Evolutionary conservation across 352 stramenopile genomes (phyloP).

Genomic region (Pythium pyrilobum): DNA sequence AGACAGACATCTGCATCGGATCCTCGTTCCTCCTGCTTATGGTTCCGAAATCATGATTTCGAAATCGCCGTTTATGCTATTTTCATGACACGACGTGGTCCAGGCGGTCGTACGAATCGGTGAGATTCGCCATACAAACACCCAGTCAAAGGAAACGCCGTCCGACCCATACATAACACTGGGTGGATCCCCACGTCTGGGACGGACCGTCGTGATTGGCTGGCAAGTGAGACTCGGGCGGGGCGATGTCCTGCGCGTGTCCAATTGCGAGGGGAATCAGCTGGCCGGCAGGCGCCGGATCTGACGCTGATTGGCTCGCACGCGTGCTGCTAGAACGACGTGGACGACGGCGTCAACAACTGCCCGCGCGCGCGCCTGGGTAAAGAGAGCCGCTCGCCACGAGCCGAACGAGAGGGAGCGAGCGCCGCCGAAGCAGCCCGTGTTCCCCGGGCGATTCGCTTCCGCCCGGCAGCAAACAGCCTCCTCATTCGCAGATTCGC

Average conservation of each 20-base stretch:
- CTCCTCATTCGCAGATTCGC: conserved; percentile 9
- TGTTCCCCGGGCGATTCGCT: neutral
- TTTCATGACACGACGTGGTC: no score
- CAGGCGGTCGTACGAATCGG: no score
- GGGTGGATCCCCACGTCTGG: no score
- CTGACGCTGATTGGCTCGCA: neutral
- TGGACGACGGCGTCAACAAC: conserved; percentile 4
- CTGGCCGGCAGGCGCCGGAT: neutral
- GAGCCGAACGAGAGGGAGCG: no score
- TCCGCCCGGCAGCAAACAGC: neutral
- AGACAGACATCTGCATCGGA: no score
- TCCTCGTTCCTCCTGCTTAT: no score
- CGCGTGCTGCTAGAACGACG: conserved; percentile 1
- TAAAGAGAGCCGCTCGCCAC: neutral
- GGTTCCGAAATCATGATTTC: no score
- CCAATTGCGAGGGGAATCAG: neutral
- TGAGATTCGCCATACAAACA: no score
- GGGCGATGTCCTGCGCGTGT: neutral
- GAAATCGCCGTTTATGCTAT: no score
- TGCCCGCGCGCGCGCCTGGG: neutral
- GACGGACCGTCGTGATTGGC: neutral
- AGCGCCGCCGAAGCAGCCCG: conserved; percentile 11
- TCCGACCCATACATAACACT: no score
- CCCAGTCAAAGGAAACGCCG: no score
- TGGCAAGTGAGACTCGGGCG: neutral